A percentile compares a stretch with the other conserved stretches of the same genome.
These are phyloP conservation scores for Castanea sativa DNA, from an alignment of 306 rosid species.

Conservation along the genomic window DNA sequence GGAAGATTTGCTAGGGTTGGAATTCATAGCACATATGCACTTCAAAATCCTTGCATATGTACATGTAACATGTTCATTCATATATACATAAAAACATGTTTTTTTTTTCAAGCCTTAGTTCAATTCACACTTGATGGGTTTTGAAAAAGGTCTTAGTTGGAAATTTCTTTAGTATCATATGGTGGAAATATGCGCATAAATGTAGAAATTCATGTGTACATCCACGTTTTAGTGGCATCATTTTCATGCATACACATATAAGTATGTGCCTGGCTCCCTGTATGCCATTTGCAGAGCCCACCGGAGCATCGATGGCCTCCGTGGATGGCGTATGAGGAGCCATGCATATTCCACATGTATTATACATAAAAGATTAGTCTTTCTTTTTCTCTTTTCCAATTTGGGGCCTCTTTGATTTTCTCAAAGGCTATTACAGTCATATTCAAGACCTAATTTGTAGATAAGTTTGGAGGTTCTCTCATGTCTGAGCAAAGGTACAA, in stretches of 20 bases:
- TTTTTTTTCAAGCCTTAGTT: neutral
- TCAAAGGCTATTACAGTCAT: constrained; percentile 2
- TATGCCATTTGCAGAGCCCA: constrained; percentile 94
- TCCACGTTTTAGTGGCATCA: neutral
- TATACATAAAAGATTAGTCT: neutral
- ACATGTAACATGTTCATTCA: neutral
- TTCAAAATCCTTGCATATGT: neutral
- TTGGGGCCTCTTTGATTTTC: neutral
- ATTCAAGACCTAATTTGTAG: neutral
- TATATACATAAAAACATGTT: neutral
- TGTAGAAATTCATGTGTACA: neutral
- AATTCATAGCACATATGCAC: neutral
- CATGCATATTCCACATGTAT: constrained; percentile 70
- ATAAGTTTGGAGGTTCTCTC: constrained; percentile 8
- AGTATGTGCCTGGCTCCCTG: constrained; percentile 99
- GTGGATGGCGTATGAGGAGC: constrained; percentile 99
- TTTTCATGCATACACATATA: constrained; percentile 20
- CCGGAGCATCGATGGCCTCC: constrained; percentile 66
- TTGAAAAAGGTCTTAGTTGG: neutral
- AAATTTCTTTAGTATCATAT: neutral
- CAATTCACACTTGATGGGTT: neutral
- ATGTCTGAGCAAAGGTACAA: constrained; percentile 9
- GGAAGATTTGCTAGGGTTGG: neutral
- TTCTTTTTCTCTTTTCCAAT: neutral
- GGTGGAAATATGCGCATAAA: neutral